Evolutionary conservation across 2,329 filamentous ascomycete species (phyloP), one percentile per base, ranked within the genome.

Genomic region (Botrytis sinoallii): DNA sequence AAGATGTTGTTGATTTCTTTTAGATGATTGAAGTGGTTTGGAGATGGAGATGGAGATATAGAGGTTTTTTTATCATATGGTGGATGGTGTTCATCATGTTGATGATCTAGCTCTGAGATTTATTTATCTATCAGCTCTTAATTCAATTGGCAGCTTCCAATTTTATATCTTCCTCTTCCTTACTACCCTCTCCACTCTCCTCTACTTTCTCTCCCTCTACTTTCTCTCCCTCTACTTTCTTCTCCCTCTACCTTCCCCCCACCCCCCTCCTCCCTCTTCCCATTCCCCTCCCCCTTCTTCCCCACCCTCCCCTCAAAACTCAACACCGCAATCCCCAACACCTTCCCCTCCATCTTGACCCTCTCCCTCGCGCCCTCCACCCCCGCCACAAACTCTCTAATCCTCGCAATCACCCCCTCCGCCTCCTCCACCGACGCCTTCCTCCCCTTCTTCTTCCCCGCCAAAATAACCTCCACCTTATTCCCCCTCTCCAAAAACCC

Each of bases 401-500:
- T 81, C 70, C 79, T 83, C 73, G 82, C 81, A 73, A 95, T 78
- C 63, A 95, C 81, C 38, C 82, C 85, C 75, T 87, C 81, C 32
- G 89, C 89, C 82, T 95, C 91, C 38, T 90, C 88, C 55, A 79
- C 79, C 0, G 85, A 89, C 0, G 92, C 89, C 73, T 85, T 85
- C 75, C 87, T 85, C 78, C 89, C 89, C 74, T 86, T 86, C 78
- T 86, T 88, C 86, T 91, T 95, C 81, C 88, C 88, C 74, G 89
- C 89, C 67, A 98, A 79, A 71, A 91, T 79, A 18, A 98, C 80
- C 81, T 96, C 91, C 32, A 98, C 93, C 80, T 87, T 90, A 81
- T 88, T 87, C 1, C 94, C 94, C 81, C 93, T 93, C 14, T 81
- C 84, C 80, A 98, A 80, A 80, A 97, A 97, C 71, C 84, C 86